A percentile compares a stretch with the other conserved stretches of the same genome.
Conservation (phyloP, 768 basidiomycete genomes). For the Russula brevipes region DNA sequence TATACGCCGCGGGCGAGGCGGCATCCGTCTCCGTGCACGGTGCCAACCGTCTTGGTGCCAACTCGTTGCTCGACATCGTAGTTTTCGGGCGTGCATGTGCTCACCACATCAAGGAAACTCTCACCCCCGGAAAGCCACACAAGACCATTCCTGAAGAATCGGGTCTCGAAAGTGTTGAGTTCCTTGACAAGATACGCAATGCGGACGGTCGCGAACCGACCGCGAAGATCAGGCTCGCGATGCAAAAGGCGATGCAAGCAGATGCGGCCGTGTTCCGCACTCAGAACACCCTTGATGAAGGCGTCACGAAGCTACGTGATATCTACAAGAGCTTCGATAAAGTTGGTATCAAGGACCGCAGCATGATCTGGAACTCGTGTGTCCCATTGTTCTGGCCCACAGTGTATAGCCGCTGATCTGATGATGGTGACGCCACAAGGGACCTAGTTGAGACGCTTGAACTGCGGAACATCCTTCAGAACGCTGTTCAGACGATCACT, state of each 20-base stretch:
- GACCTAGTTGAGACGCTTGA: constrained; percentile 97
- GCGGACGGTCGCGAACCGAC: constrained; percentile 80
- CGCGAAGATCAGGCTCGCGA: constrained; percentile 83
- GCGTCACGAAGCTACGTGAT: constrained; percentile 76
- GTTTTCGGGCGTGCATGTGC: constrained; percentile 99
- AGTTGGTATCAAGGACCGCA: constrained; percentile 95
- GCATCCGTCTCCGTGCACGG: constrained; percentile 99
- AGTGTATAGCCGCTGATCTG: background rate
- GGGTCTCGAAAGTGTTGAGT: constrained; percentile 77
- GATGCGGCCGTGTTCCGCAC: constrained; percentile 99
- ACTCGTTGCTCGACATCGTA: constrained; percentile 97
- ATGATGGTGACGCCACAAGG: constrained; percentile 37
- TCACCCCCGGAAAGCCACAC: constrained; percentile 87
- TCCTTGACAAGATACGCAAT: constrained; percentile 84
- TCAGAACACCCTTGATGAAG: constrained; percentile 84
- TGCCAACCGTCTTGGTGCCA: constrained; percentile 98
- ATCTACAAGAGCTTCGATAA: constrained; percentile 89
- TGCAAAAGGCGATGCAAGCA: constrained; percentile 99
- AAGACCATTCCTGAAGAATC: constrained; percentile 82
- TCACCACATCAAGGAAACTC: constrained; percentile 90
- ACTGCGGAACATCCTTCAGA: constrained; percentile 91
- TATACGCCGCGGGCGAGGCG: constrained; percentile 98
- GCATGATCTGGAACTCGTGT: constrained; percentile 99
- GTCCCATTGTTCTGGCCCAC: constrained; percentile 30
- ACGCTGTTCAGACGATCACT: constrained; percentile 92